Conservation (phyloP, 768 basidiomycete genomes). For the Butyriboletus loyo region DNA sequence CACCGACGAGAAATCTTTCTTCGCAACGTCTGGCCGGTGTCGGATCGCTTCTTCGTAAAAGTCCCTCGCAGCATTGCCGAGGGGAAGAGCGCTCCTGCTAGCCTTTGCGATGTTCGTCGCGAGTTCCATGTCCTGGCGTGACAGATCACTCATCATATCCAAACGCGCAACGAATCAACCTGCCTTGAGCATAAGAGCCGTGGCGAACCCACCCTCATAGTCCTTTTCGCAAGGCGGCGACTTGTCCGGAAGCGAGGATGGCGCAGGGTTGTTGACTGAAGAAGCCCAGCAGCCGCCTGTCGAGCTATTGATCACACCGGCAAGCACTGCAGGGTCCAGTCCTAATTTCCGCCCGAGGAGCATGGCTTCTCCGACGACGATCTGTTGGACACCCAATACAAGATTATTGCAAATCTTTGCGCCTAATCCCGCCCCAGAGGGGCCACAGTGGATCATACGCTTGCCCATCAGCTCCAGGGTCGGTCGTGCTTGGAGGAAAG, state of each 20-base stretch:
- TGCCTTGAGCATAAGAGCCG: constrained; percentile 81
- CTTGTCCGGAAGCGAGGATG: constrained; percentile 62
- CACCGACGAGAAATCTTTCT: constrained; percentile 79
- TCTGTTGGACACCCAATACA: constrained; percentile 74
- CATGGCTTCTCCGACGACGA: constrained; percentile 89
- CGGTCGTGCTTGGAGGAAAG: constrained; percentile 57
- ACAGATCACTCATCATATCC: constrained; percentile 4
- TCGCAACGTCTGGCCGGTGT: constrained; percentile 55
- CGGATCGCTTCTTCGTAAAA: constrained; percentile 59
- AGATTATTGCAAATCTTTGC: constrained; percentile 93
- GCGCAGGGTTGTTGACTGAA: constrained; percentile 86
- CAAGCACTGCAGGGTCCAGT: constrained; percentile 69
- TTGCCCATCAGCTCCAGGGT: constrained; percentile 73
- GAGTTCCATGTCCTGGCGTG: constrained; percentile 74
- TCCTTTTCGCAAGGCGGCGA: constrained; percentile 80
- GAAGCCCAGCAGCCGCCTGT: constrained; percentile 84
- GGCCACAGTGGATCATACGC: constrained; percentile 79
- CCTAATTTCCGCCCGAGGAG: constrained; percentile 81
- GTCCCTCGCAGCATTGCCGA: constrained; percentile 60
- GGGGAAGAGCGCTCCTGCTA: constrained; percentile 51
- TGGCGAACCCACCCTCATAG: constrained; percentile 86
- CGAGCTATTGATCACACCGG: constrained; percentile 81
- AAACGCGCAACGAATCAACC: not conserved
- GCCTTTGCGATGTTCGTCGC: constrained; percentile 61
- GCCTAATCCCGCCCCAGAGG: constrained; percentile 75